phyloP scores from a whole-genome alignment of 2,329 filamentous ascomycete species.

The Sporothrix protearum region DNA sequence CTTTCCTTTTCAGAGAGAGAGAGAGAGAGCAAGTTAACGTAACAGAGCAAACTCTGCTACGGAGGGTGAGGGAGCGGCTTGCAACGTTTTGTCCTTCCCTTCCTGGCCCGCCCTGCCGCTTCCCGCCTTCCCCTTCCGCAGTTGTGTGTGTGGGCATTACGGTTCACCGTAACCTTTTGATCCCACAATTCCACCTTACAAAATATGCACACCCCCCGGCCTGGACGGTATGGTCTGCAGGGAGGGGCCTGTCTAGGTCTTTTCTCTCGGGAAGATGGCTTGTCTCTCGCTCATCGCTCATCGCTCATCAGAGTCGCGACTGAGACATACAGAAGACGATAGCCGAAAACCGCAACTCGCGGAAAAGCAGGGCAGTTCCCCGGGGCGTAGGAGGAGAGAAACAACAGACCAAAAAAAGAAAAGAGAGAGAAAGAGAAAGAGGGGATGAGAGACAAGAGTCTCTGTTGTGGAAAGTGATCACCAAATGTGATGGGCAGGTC shows the following conservation, averaged over 20 bases:
- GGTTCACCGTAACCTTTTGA: constrained; percentile 3
- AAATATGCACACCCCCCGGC: constrained; percentile 7
- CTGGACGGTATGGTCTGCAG: too few species aligned
- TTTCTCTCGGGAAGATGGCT: not conserved
- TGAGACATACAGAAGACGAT: not conserved
- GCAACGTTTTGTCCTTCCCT: not conserved
- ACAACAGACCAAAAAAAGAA: not conserved
- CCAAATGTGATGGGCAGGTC: not conserved
- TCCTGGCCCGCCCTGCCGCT: not conserved
- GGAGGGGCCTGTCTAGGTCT: not conserved
- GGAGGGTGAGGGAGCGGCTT: not conserved
- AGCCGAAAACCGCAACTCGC: constrained; percentile 22
- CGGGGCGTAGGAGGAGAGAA: not conserved
- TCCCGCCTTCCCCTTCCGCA: not conserved
- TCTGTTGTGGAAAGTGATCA: not conserved
- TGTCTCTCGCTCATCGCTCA: not conserved
- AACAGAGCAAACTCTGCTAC: not conserved
- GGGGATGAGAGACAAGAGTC: not conserved
- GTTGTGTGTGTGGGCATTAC: not conserved
- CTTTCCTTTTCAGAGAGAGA: not conserved
- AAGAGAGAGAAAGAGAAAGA: not conserved
- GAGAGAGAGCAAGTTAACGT: not conserved
- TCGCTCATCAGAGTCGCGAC: not conserved
- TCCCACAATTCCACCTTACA: not conserved
- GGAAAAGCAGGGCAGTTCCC: constrained; percentile 7